Conservation (phyloP, 768 basidiomycete genomes). For the Calocybe cyanea region DNA sequence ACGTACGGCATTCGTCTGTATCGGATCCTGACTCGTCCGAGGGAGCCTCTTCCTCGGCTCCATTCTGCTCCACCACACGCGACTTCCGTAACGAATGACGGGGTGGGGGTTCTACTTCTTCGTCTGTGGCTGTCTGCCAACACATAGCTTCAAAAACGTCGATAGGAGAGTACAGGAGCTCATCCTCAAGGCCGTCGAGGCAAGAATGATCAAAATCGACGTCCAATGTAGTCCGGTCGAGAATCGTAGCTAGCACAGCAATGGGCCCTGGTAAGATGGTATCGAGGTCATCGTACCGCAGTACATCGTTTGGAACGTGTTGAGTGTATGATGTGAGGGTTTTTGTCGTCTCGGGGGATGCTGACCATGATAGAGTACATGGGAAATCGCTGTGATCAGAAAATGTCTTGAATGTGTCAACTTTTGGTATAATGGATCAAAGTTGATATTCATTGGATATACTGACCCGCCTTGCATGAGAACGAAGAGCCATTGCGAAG, state of each 20-base stretch:
- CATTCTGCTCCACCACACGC: no score
- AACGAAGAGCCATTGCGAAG: no score
- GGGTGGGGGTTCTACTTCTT: constrained; percentile 11
- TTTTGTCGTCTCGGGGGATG: constrained; percentile 18
- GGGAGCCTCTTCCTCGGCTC: constrained; percentile 8
- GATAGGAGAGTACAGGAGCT: constrained; percentile 30
- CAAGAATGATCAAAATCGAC: constrained; percentile 34
- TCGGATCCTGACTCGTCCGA: constrained; percentile 25
- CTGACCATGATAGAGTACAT: constrained; percentile 27
- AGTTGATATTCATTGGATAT: no score
- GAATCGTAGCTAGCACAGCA: constrained; percentile 16
- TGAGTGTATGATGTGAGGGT: constrained; percentile 18
- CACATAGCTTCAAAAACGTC: constrained; percentile 34
- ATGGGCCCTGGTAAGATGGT: constrained; percentile 15
- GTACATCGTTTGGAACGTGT: constrained; percentile 24
- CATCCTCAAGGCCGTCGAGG: constrained; percentile 35
- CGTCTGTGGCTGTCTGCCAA: constrained; percentile 24
- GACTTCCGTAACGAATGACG: no score
- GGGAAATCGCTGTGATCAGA: constrained; percentile 25
- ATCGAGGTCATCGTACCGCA: constrained; percentile 15
- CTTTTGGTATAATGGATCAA: no score
- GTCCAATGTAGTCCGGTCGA: constrained; percentile 34
- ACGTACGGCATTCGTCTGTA: constrained; percentile 23
- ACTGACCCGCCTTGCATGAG: no score
- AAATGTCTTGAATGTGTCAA: no score